Base-by-base conservation (phyloP, 305 asterid species). In the Fraxinus albicans region DNA sequence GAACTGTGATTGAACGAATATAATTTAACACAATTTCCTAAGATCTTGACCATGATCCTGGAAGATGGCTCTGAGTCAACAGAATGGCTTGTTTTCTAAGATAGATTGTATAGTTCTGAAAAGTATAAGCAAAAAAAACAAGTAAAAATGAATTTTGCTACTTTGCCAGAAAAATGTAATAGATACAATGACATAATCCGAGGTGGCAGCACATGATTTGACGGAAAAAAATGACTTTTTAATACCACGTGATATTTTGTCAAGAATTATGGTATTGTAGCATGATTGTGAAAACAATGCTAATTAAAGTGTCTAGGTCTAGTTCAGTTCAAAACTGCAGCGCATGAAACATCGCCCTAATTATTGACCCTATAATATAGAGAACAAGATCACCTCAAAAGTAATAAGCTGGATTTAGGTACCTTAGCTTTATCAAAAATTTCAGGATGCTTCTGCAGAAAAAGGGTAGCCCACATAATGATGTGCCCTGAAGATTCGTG, bases 401-500 rank as follows among this genome's bases (percentile, higher is more conserved):
- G 60, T 6, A 23, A 36, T 15, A 73, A 23, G 6, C 9, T 9
- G 6, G 19, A 81, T 8, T 15, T 8, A 7, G 19, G 3, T 73
- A 93, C 99, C 98, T 90, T 95, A 25, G 99, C 99, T 82, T 36
- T 90, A 21, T 81, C 7, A 76, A 94, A 83, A 70, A 89, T 82
- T 8, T 93, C 86, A 36, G 96, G 96, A 80, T 95, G 78, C 65
- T 81, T 82, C 83, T 95, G 98, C 2, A 95, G 85, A 78, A 86
- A 86, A 77, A 92, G 17, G 1, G 95, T 81, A 25, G 92, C 94
- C 99, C 99, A 95, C 99, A 94, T 94, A 2, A 88, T 84, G 15
- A 85, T 90, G 35, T 95, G 99, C 12, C 92, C 98, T 6, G 99
- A 94, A 38, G 99, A 95, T 86, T 95, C 99, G 87, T 95, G 99